Evolutionary conservation across 305 asterid genomes (phyloP).

Genomic region (Caryopteris hybrid): DNA sequence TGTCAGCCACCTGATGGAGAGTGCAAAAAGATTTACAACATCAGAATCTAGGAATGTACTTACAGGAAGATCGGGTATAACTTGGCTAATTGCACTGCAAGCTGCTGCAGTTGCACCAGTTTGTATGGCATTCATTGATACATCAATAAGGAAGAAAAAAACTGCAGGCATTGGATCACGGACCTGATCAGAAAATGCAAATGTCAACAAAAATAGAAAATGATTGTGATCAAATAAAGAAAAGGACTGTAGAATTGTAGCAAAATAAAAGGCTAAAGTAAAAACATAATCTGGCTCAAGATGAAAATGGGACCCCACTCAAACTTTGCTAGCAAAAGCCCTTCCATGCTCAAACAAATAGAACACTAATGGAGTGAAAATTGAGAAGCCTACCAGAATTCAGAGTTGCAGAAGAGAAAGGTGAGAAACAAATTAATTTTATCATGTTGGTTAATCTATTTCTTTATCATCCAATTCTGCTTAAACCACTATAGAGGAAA

Average conservation of each 20-base stretch:
- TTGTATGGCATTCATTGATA: slow-evolving; percentile 91
- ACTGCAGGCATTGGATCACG: slow-evolving; percentile 99
- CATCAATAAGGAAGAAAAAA: slow-evolving; percentile 91
- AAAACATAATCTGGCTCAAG: too few relatives aligned
- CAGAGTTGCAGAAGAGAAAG: neutral
- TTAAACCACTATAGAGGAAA: neutral
- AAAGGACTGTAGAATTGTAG: too few relatives aligned
- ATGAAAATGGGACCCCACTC: too few relatives aligned
- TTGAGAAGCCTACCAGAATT: neutral
- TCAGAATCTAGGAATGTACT: slow-evolving; percentile 31
- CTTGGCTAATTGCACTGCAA: slow-evolving; percentile 95
- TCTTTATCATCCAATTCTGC: neutral
- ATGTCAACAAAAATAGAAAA: too few relatives aligned
- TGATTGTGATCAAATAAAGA: too few relatives aligned
- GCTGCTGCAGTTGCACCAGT: slow-evolving; percentile 99
- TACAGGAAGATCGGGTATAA: slow-evolving; percentile 95
- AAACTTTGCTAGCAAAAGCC: too few relatives aligned
- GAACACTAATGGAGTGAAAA: too few relatives aligned
- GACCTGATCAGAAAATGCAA: slow-evolving; percentile 72
- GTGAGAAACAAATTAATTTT: neutral
- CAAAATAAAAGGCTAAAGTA: too few relatives aligned
- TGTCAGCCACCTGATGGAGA: slow-evolving; percentile 6
- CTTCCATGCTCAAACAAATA: too few relatives aligned
- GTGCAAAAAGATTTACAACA: slow-evolving; percentile 12
- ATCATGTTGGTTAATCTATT: neutral